phyloP scores from a whole-genome alignment of 2,329 filamentous ascomycete genomes.

The Cercospora zeina region DNA sequence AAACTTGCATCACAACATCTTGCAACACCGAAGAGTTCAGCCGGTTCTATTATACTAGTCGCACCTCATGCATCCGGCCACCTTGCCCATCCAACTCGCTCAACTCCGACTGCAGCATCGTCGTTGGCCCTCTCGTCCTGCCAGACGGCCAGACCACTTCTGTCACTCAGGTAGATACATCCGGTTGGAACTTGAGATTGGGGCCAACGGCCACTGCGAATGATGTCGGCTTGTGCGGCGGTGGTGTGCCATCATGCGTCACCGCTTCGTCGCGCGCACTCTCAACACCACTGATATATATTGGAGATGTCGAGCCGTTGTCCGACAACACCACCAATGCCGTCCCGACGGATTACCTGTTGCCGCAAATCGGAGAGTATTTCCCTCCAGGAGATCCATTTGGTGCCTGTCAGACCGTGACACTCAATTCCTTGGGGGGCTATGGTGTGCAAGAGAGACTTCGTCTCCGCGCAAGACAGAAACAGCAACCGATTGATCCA shows the following conservation, averaged over 20 bases:
- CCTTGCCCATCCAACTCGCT: constrained; percentile 33
- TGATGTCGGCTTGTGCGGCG: constrained; percentile 22
- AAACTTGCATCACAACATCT: constrained; percentile 30
- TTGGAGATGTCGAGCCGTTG: constrained; percentile 18
- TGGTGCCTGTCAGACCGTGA: constrained; percentile 26
- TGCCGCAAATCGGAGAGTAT: constrained; percentile 28
- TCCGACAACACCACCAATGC: background rate
- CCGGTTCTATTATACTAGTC: constrained; percentile 24
- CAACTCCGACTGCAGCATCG: constrained; percentile 31
- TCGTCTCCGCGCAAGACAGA: constrained; percentile 1
- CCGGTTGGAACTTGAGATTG: constrained; percentile 30
- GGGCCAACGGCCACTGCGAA: constrained; percentile 25
- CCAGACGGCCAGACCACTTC: constrained; percentile 24
- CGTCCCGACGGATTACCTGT: constrained; percentile 19
- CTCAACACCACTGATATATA: constrained; percentile 26
- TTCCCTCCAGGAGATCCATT: constrained; percentile 29
- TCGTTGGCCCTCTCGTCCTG: constrained; percentile 28
- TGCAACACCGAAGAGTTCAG: constrained; percentile 31
- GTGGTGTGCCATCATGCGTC: constrained; percentile 21
- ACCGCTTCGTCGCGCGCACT: constrained; percentile 6
- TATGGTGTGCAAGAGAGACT: background rate
- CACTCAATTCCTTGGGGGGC: background rate
- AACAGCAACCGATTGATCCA: background rate
- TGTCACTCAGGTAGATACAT: constrained; percentile 27
- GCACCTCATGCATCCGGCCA: constrained; percentile 17